Evolutionary conservation across 1,284 basidiomycete genomes (phyloP).

Genomic region (Termitomyces sp.): DNA sequence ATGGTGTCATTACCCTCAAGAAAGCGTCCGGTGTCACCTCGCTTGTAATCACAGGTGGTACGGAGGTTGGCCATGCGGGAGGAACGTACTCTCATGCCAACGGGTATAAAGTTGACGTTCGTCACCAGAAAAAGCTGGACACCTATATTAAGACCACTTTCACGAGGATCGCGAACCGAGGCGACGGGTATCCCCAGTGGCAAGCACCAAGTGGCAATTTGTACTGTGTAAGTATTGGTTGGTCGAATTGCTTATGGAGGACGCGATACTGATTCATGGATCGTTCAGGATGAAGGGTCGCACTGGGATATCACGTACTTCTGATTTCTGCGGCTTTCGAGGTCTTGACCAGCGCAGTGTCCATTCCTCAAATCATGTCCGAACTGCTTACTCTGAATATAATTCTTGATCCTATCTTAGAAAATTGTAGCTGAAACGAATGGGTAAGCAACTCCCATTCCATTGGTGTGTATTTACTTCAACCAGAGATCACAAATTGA

Average conservation of each 20-base stretch:
- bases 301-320: not conserved
- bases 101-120: not conserved
- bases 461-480: too few species aligned
- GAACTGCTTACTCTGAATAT: too few species aligned
- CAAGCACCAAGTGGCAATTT: not conserved
- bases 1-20: not conserved
- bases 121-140: not conserved
- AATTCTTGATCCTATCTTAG: too few species aligned
- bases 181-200: not conserved
- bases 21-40: not conserved
- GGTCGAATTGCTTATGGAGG: not conserved
- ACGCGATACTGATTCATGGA: not conserved
- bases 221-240: not conserved
- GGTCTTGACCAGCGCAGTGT: too few species aligned
- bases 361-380: too few species aligned
- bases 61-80: not conserved
- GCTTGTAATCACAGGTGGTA: not conserved
- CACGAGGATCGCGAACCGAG: not conserved
- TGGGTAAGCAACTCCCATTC: too few species aligned
- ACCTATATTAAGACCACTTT: not conserved
- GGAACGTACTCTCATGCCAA: not conserved
- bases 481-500: too few species aligned
- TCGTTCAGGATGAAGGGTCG: not conserved
- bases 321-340: too few species aligned
- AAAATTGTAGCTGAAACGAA: too few species aligned